Conservation (phyloP, 805 yeast genomes). For the Ogataea dorogensis region DNA sequence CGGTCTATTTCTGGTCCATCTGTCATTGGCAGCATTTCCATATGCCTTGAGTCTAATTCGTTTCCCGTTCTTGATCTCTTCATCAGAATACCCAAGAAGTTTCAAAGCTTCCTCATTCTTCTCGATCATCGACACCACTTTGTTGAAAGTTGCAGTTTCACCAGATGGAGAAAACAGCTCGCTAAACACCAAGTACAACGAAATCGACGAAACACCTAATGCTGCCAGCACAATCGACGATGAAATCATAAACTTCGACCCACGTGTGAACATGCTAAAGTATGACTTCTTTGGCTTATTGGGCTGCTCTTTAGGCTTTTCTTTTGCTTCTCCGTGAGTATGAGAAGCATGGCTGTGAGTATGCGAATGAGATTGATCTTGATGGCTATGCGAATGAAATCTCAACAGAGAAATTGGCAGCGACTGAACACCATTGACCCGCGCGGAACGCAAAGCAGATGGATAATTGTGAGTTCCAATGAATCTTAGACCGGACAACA, state of each 20-base stretch:
- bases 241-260: slow-evolving; percentile 60
- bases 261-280: slow-evolving; percentile 48
- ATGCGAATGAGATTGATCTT: slow-evolving; percentile 5
- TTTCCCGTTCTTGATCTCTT: slow-evolving; percentile 42
- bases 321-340: slow-evolving; percentile 8
- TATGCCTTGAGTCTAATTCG: slow-evolving; percentile 71
- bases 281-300: slow-evolving; percentile 35
- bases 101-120: slow-evolving; percentile 59
- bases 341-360: slow-evolving; percentile 6
- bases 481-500: background rate
- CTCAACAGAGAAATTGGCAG: slow-evolving; percentile 1
- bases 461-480: background rate
- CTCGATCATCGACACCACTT: slow-evolving; percentile 77
- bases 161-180: slow-evolving; percentile 88
- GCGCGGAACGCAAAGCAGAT: background rate
- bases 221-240: slow-evolving; percentile 67
- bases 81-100: slow-evolving; percentile 42
- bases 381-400: slow-evolving; percentile 8
- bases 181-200: slow-evolving; percentile 71
- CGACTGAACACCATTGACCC: background rate
- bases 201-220: slow-evolving; percentile 61
- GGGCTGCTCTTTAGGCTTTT: slow-evolving; percentile 2
- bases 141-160: slow-evolving; percentile 85
- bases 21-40: slow-evolving; percentile 68
- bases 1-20: slow-evolving; percentile 89